Evolutionary conservation across 2,329 filamentous ascomycete genomes (phyloP), one percentile per base, ranked within the genome.

Genomic region (Beauveria bassiana): DNA sequence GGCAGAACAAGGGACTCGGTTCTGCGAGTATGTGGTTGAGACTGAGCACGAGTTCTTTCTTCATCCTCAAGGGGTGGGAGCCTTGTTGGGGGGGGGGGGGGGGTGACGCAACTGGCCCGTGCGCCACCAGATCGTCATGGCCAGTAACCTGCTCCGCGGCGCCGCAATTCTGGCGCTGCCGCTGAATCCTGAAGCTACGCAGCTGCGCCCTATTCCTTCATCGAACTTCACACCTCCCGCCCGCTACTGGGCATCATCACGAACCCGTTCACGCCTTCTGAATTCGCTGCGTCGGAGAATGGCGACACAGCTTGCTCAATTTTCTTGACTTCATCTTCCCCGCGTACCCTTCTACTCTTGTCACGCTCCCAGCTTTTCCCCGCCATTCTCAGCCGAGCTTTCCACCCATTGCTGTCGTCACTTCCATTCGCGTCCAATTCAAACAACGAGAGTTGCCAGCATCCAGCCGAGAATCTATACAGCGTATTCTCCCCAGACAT

Each of bases 401-500:
- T 24, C 59, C 31, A 49, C 43, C 31, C 20, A 43, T 55, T 46
- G 51, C 51, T 24, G 31, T 45, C 28, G 43, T 31, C 14, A n/a
- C 59, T 6, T 40, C 58, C 49, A 34, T 53, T 38, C 40, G 28
- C 24, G 7, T 43, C 45, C 46, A 45, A 34, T 20, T 16, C 16
- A 12, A 49, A 45, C 50, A 38, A 45, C 38, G 14, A 59, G 2
- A 47, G 9, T 42, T 22, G 14, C 24, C 4, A 43, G n/a, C 28
- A 9, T 20, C 10, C 16, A 66, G 62, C 68, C 67, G 58, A 64
- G 65, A 59, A 54, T 56, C 65, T 62, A 61, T 61, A 53, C 22
- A 26, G 20, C 34, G 22, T 47, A 43, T 31, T 61, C 45, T 60
- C 55, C 51, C 62, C 56, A 22, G 42, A 28, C 69, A 69, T 50